These are phyloP conservation scores for Endocarpon pusillum DNA, from an alignment of 495 filamentous ascomycete genomes.

Conservation along the genomic window DNA sequence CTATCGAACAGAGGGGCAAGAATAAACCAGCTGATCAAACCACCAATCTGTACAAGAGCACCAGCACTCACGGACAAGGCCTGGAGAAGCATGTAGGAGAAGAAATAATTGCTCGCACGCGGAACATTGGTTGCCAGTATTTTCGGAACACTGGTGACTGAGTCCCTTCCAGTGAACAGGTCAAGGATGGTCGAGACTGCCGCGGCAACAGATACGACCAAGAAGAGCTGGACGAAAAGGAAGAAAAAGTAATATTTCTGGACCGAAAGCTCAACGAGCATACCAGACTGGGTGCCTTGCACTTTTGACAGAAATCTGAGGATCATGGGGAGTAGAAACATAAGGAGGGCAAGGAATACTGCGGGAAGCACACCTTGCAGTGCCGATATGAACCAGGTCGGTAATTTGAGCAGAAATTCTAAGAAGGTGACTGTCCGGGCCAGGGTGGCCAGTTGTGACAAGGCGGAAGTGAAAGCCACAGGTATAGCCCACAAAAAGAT, in stretches of 20 bases:
- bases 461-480: constrained; percentile 67
- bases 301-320: constrained; percentile 55
- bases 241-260: constrained; percentile 92
- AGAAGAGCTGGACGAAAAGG: constrained; percentile 86
- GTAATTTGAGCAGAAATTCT: constrained; percentile 44
- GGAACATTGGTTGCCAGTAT: constrained; percentile 73
- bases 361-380: constrained; percentile 80
- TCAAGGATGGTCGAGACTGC: constrained; percentile 51
- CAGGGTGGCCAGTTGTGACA: constrained; percentile 60
- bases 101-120: constrained; percentile 89
- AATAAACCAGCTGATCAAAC: constrained; percentile 64
- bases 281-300: constrained; percentile 72
- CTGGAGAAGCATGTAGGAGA: constrained; percentile 94
- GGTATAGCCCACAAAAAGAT: constrained; percentile 84
- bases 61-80: constrained; percentile 80
- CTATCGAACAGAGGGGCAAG: constrained; percentile 61
- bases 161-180: constrained; percentile 34
- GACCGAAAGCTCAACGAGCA: constrained; percentile 60
- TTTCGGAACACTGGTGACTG: constrained; percentile 37
- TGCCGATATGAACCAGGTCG: constrained; percentile 47
- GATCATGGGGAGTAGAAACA: constrained; percentile 64
- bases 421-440: constrained; percentile 49
- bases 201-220: constrained; percentile 80
- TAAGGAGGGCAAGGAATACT: constrained; percentile 56
- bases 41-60: constrained; percentile 69